phyloP scores from a whole-genome alignment of 352 stramenopile genomes.

The Phytophthora cryptogea region DNA sequence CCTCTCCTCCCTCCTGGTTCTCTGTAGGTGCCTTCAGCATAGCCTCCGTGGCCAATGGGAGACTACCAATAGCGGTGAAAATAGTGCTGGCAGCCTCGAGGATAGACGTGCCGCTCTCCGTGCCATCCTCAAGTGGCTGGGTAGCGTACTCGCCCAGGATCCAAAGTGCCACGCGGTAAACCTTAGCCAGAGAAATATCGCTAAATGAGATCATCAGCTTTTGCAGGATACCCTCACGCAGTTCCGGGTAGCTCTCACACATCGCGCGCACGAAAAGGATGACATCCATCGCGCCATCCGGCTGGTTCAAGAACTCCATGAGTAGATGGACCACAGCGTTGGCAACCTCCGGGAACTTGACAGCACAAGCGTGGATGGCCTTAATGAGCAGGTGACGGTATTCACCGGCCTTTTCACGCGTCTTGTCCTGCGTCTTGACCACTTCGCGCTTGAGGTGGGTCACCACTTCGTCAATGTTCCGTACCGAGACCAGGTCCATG shows the following conservation, averaged over 20 bases:
- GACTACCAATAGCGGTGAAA: constrained; percentile 80
- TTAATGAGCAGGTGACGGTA: constrained; percentile 98
- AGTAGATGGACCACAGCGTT: constrained; percentile 98
- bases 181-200: constrained; percentile 94
- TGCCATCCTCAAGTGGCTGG: constrained; percentile 42
- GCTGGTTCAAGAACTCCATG: constrained; percentile 98
- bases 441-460: constrained; percentile 90
- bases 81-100: constrained; percentile 85
- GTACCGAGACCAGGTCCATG: constrained; percentile 96
- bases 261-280: constrained; percentile 99
- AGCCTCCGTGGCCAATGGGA: constrained; percentile 70
- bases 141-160: constrained; percentile 94
- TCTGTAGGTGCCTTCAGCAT: constrained; percentile 50
- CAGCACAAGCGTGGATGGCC: constrained; percentile 97
- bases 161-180: constrained; percentile 98
- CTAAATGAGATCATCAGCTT: constrained; percentile 95
- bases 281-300: constrained; percentile 97
- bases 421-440: constrained; percentile 90
- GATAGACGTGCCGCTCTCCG: constrained; percentile 78
- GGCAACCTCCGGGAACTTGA: constrained; percentile 97
- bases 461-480: constrained; percentile 98
- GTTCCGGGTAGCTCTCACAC: constrained; percentile 95
- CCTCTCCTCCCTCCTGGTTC: constrained; percentile 25
- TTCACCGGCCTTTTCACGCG: constrained; percentile 94
- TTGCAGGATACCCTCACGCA: constrained; percentile 92